Conservation (phyloP, 2,329 filamentous ascomycete species). For the Venturia asperata region DNA sequence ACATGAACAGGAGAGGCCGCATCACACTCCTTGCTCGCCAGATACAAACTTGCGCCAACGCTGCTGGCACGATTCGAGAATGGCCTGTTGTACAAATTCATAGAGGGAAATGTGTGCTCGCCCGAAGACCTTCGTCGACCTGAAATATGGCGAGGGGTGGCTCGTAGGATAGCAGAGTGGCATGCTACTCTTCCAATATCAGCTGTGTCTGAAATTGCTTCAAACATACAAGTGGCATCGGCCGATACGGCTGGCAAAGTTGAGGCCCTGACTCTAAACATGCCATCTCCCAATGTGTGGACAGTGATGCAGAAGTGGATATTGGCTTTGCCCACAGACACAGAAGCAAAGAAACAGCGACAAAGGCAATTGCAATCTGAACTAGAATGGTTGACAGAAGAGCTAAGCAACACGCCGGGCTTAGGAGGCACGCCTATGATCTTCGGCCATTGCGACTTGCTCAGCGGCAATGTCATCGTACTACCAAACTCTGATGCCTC, state of each 20-base stretch:
- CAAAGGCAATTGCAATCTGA: constrained; percentile 66
- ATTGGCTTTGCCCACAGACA: constrained; percentile 67
- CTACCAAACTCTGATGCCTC: constrained; percentile 41
- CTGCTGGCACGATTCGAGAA: constrained; percentile 91
- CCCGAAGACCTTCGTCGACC: constrained; percentile 72
- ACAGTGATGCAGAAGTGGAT: constrained; percentile 97
- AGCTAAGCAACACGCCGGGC: constrained; percentile 69
- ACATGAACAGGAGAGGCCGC: constrained; percentile 48
- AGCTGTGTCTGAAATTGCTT: constrained; percentile 35
- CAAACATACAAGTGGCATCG: constrained; percentile 26
- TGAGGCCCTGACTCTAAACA: constrained; percentile 50
- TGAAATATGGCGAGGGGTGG: constrained; percentile 74
- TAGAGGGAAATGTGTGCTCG: constrained; percentile 71
- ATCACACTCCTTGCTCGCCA: constrained; percentile 79
- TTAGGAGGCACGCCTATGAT: constrained; percentile 73
- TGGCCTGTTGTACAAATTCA: constrained; percentile 89
- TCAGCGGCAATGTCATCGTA: constrained; percentile 95
- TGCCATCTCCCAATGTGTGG: constrained; percentile 82
- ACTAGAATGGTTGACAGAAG: constrained; percentile 59
- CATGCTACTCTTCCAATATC: constrained; percentile 63
- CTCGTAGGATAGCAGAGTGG: constrained; percentile 82
- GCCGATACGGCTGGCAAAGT: constrained; percentile 25
- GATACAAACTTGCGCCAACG: constrained; percentile 72
- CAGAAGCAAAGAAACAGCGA: constrained; percentile 59
- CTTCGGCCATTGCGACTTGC: constrained; percentile 89